Base-by-base conservation (phyloP, 2,329 filamentous ascomycete species). In the Dichotomopilus funicola region DNA sequence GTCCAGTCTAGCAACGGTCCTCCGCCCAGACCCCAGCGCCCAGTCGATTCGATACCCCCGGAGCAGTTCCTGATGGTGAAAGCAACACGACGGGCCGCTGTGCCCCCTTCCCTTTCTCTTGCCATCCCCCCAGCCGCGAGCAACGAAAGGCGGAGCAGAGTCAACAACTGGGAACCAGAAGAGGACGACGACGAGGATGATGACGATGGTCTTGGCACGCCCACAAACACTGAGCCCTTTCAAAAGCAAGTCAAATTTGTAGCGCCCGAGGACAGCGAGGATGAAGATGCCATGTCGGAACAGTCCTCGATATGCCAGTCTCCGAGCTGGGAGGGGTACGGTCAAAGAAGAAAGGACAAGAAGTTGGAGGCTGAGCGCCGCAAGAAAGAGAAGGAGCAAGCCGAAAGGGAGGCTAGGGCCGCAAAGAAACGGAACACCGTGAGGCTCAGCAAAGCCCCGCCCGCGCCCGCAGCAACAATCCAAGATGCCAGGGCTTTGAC, bases 301-400 rank as follows among this genome's bases (percentile, higher is more conserved):
- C 68, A 74, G 48, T 76, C 74, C 3, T 78, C 75, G 0, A 80
- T 83, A 53, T 85, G 82, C 58, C 79, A 82, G 54, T 85, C 82
- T 1, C 82, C 82, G 1, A 82, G 76, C 54, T 85, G 82, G 82
- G 80, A 83, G 59, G 76, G 78, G 27, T 80, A 80, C 61, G 73
- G 74, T 2, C 74, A 76, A 19, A 76, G 72, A 60, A 81, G 78
- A 62, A 78, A 75, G 63, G 78, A 80, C 59, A 80, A 77, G 65
- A 79, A 77, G 63, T 68, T 69, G 11, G 70, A 72, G 38, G 65
- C 66, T 10, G 68, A 71, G 52, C 70, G 71, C 57, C 66, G 66
- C 54, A 75, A 71, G 52, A 75, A 71, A 60, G 73, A 76, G 50
- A 73, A 75, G 56, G 70, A 74, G 48, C 69, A 67, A 43, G 67